Base-by-base conservation (phyloP, 1,139 yeast species). In the Scheffersomyces stambukii region DNA sequence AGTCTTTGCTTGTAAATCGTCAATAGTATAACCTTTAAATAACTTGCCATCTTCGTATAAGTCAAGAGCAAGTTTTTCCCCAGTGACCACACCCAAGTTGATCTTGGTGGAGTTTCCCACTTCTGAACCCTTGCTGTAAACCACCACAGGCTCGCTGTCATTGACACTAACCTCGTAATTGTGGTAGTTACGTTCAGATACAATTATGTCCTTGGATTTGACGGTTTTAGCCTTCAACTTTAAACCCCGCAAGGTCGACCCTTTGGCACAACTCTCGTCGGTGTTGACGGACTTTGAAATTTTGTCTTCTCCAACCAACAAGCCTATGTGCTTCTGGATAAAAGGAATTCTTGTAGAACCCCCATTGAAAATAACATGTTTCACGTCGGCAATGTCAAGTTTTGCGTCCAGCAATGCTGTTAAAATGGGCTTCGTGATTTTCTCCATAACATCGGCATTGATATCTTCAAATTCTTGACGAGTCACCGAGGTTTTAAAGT, bases 311-410 rank as follows among this genome's bases (percentile, higher is more conserved):
- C 45, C 45, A 23, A 81, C 60, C 25, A 82, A 64, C 4, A 70
- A 54, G 5, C 60, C 47, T 36, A 81, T 56, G 31, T 68, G 72
- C 27, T 70, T 64, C 54, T 86, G 94, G 30, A 91, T 81, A 47
- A 83, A 73, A 11, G 98, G 98, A 16, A 88, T 84, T 53, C 99
- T 77, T 8, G 93, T 77, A 1, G 95, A 77, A 0, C 98, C 99
- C 40, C 99, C 99, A 31, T 85, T 75, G 35, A 89, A 67, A 33
- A 91, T 76, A 4, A 93, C 76, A 1, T 96, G 81, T 13, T 70
- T 61, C 5, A 89, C 39, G 17, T 77, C 64, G 2, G 49, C 42
- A 15, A 66, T 46, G 1, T 50, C 25, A 25, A 51, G 36, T 6
- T 57, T 48, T 19, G 54, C 38, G 18, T 16, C 18, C 6, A 8